Percentiles rank a stretch among this genome's conserved stretches.
phyloP scores from a whole-genome alignment of 257 asterid genomes.

The Thymus mandschuricus region DNA sequence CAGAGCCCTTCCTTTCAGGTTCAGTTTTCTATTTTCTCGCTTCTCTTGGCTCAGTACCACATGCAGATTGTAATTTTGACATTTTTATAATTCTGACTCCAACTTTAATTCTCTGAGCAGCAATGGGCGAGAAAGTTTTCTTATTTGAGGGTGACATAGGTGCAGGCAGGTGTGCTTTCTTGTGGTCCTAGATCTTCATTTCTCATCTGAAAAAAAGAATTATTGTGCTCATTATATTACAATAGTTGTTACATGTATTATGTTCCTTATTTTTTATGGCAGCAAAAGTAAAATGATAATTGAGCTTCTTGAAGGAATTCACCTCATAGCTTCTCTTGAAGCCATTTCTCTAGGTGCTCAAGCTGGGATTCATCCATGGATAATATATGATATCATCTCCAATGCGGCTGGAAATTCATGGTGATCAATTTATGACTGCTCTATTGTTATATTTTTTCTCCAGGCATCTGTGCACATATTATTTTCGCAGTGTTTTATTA shows the following conservation, averaged over 20 bases:
- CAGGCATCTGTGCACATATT: constrained; percentile 20
- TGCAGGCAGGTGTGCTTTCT: constrained; percentile 80
- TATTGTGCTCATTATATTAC: constrained; percentile 15
- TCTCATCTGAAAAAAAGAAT: constrained; percentile 12
- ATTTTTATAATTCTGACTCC: constrained; percentile 33
- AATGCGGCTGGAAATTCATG: constrained; percentile 99
- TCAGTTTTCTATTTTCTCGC: constrained; percentile 32
- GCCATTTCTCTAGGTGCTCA: constrained; percentile 90
- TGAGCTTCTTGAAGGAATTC: constrained; percentile 96
- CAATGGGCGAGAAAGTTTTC: constrained; percentile 69
- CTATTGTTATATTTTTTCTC: constrained; percentile 18
- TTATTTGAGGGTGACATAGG: constrained; percentile 77
- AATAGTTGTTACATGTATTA: constrained; percentile 21
- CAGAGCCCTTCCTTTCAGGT: constrained; percentile 86
- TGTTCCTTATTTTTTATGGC: constrained; percentile 38
- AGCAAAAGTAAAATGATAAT: constrained; percentile 89
- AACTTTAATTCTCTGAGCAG: constrained; percentile 54
- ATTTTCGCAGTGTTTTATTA: background rate
- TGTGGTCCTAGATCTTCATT: constrained; percentile 23
- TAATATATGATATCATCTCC: constrained; percentile 83
- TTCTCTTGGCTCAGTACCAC: constrained; percentile 20
- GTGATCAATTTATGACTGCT: constrained; percentile 42
- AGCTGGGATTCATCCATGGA: constrained; percentile 94
- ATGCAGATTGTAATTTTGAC: background rate
- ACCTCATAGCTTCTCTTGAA: constrained; percentile 88